A percentile compares a stretch with the other conserved stretches of the same genome.
Conservation (phyloP, 2,329 filamentous ascomycete species). For the Macrophomina pseudophaseolina region DNA sequence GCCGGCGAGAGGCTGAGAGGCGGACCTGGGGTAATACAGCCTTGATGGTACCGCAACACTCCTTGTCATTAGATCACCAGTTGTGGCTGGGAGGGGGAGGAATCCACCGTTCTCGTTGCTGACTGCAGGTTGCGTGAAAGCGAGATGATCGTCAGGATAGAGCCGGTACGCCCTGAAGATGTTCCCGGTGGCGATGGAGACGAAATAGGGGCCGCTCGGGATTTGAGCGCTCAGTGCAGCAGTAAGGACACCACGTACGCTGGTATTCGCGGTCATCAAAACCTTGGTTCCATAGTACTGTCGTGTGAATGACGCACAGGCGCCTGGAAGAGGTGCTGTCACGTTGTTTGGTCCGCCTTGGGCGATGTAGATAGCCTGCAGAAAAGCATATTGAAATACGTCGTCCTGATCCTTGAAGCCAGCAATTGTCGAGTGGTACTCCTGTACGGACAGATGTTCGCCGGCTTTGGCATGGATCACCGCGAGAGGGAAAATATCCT, state of each 20-base stretch:
- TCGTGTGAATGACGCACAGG: neutral
- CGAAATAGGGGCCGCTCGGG: constrained; percentile 1
- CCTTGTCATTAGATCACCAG: neutral
- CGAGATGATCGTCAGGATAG: neutral
- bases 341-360: neutral
- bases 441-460: neutral
- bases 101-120: neutral
- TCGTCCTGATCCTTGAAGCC: neutral
- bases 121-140: neutral
- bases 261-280: neutral
- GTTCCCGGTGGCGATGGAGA: neutral
- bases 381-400: constrained; percentile 1
- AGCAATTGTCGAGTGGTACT: neutral
- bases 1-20: constrained; percentile 32
- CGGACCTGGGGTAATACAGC: neutral
- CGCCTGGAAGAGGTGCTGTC: neutral
- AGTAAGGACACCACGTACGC: neutral
- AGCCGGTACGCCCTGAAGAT: neutral
- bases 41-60: neutral
- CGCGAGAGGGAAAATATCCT: neutral
- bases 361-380: neutral
- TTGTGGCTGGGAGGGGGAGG: neutral
- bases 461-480: neutral
- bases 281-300: neutral
- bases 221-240: neutral